These are phyloP conservation scores for Agaricus subrufescens DNA, from an alignment of 768 basidiomycete species.

Conservation along the genomic window DNA sequence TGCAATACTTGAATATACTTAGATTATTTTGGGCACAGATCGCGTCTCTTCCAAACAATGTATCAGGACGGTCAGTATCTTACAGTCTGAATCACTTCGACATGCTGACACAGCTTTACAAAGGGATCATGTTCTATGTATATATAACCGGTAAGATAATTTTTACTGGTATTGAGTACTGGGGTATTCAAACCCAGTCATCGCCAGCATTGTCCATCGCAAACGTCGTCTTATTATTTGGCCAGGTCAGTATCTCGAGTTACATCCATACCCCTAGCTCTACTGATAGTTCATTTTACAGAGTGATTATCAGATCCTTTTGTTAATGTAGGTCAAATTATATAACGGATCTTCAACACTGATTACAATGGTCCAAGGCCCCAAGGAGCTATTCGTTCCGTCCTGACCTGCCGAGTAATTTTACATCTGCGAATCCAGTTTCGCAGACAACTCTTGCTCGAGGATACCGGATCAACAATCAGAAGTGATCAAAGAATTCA, in stretches of 20 bases:
- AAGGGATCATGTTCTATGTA: neutral
- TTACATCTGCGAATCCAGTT: neutral
- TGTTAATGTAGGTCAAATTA: neutral
- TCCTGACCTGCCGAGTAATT: neutral
- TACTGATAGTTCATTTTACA: neutral
- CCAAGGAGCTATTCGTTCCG: neutral
- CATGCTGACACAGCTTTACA: neutral
- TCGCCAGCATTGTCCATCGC: neutral
- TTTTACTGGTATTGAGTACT: neutral
- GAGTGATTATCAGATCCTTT: neutral
- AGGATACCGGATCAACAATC: too few relatives aligned
- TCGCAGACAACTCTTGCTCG: too few relatives aligned
- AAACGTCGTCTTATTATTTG: neutral
- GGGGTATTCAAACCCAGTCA: neutral
- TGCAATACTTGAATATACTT: too few relatives aligned
- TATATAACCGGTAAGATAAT: neutral
- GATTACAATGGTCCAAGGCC: neutral
- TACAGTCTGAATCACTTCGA: neutral
- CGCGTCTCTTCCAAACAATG: neutral
- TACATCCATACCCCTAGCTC: neutral
- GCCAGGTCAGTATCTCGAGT: too few relatives aligned
- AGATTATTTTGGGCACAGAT: neutral
- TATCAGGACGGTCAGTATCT: neutral
- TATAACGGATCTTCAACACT: neutral
- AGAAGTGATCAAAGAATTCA: too few relatives aligned